These are phyloP conservation scores for Candida broadrunensis DNA, from an alignment of 805 yeast genomes.

Conservation along the genomic window DNA sequence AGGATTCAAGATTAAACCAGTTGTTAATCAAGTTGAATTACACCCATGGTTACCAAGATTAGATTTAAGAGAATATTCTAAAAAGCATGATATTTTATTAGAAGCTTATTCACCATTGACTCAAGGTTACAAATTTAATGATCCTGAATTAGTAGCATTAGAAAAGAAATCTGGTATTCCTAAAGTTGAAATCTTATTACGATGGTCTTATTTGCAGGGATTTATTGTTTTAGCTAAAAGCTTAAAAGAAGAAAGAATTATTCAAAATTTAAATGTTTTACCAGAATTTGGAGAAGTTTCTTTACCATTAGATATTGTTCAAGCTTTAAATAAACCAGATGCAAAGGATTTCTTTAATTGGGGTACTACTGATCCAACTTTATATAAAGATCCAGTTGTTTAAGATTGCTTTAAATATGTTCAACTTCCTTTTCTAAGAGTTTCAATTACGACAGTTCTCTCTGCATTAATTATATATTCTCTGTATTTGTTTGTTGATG, in stretches of 20 bases:
- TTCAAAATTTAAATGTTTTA: conserved; percentile 52
- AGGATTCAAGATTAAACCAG: conserved; percentile 51
- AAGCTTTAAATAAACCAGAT: conserved; percentile 32
- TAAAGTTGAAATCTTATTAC: conserved; percentile 61
- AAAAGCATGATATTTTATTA: conserved; percentile 50
- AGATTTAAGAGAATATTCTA: conserved; percentile 64
- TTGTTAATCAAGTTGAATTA: conserved; percentile 69
- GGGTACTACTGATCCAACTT: conserved; percentile 30
- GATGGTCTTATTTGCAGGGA: conserved; percentile 75
- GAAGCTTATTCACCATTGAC: conserved; percentile 84
- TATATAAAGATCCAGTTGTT: conserved; percentile 15
- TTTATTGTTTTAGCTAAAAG: conserved; percentile 72
- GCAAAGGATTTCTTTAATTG: conserved; percentile 32
- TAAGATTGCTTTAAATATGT: no score
- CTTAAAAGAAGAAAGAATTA: conserved; percentile 47
- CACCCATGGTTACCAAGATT: conserved; percentile 42
- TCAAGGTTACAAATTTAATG: conserved; percentile 54
- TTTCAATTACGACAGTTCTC: no score
- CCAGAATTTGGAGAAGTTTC: conserved; percentile 34
- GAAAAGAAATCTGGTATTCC: conserved; percentile 49
- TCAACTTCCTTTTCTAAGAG: no score
- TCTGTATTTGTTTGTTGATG: no score
- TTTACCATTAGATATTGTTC: conserved; percentile 34
- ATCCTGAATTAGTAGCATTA: conserved; percentile 49
- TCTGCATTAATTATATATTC: background rate